Base-by-base conservation (phyloP, 1,284 basidiomycete species). In the Papiliotrema nemorosa region DNA sequence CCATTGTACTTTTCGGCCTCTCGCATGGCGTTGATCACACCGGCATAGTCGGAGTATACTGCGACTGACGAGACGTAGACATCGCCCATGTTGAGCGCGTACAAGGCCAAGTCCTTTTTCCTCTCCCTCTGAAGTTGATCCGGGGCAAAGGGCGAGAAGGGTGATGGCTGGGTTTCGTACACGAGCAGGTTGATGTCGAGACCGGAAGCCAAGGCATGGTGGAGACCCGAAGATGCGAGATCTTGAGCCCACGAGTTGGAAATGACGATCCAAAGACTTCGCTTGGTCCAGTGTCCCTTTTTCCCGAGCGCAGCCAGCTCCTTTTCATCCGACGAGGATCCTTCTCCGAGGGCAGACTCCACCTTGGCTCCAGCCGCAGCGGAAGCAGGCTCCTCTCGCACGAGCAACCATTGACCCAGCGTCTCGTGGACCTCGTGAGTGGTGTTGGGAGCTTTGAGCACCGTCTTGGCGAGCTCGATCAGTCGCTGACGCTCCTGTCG, bases 161-260 rank as follows among this genome's bases (percentile, higher is more conserved):
- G 76, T 59, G 85, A 84, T 1, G 96, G 90, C 13, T 88, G 78
- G 18, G 88, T 93, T 76, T 98, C 96, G 66, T 98, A 85, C 62
- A 98, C 85, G 72, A 98, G 87, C 59, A 97, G 83, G 78, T 98
- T 98, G 76, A 97, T 80, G 73, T 98, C 87, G 58, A 91, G 81
- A 16, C 86, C 84, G 5, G 90, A 94, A 21, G 92, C 84, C 51
- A 97, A 88, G 60, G 87, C 86, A 65, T 97, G 94, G 74, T 98
- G 94, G 40, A 97, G 79, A 57, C 93, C 94, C 3, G 91, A 93
- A n/a, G 91, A 85, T 39, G 93, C 94, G 43, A 97, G 83, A 74
- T 97, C 94, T 70, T 94, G 91, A 0, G 93, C 88, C 94, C 94
- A 98, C 0, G 90, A 87, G 70, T 98, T 94, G 43, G 90, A 96